Base-by-base conservation (phyloP, 2,329 filamentous ascomycete species). In the Aureobasidium sp. region DNA sequence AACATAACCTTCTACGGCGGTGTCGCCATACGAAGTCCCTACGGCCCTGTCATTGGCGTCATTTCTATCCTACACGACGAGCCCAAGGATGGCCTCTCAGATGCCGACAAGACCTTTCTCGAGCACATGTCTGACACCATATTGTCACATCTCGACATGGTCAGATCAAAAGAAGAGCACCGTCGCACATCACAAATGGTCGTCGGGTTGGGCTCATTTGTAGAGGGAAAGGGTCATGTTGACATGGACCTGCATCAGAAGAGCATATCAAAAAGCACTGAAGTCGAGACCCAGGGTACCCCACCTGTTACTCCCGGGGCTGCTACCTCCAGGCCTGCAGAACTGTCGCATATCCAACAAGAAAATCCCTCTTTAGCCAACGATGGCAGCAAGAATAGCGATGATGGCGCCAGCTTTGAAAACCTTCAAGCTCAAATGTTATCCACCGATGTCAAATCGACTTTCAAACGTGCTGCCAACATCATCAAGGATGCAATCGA, bases 131-230 rank as follows among this genome's bases (percentile, higher is more conserved):
- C 80, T 0, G 73, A 74, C 12, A 81, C 84, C 2, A 77, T 86
- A 10, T 85, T 86, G 76, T 80, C 84, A 26, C 85, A 88, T 64
- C 70, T 89, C 9, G 84, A 85, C 72, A 80, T 77, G 75, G 80
- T 75, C 50, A 78, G 79, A 62, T 78, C 75, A 61, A 80, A 74
- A 64, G 80, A 77, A 63, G 82, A 80, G 66, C 81, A 79, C 66
- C 79, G 76, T 67, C 79, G 77, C 66, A 81, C 76, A 44, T 83
- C 78, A 64, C 79, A 77, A 67, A 85, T 81, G 73, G 80, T 80
- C 44, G 77, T 80, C 17, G 82, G 82, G 0, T 71, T 86, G 12
- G 80, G 78, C 2, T 75, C 77, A n/a, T 84, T 72, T 51, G 68
- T 73, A 17, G 68, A 71, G 27, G 64, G 64, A 2, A 65, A 63